A percentile compares a stretch with the other conserved stretches of the same genome.
Evolutionary conservation across 2,329 filamentous ascomycete species (phyloP).

Genomic region (Xylaria sp.): DNA sequence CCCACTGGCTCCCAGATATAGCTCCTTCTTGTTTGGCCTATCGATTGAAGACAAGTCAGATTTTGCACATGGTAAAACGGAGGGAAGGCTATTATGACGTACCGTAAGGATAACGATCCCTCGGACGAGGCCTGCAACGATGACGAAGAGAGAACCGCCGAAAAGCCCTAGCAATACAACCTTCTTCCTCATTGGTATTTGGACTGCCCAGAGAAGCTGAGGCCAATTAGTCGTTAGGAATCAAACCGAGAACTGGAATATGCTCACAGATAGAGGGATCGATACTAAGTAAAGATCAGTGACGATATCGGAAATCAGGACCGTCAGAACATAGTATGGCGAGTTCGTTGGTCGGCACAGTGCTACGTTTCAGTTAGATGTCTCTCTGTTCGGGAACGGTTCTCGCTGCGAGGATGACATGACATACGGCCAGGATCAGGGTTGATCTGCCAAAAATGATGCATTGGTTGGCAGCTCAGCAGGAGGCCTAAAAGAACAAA

Average conservation of each 20-base stretch:
- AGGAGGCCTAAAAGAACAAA: constrained; percentile 56
- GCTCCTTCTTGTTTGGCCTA: constrained; percentile 32
- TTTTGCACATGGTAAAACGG: neutral
- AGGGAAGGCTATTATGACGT: constrained; percentile 5
- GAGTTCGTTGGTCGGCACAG: constrained; percentile 58
- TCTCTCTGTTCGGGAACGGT: constrained; percentile 22
- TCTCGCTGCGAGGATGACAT: constrained; percentile 10
- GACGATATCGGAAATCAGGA: constrained; percentile 55
- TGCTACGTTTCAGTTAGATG: constrained; percentile 7
- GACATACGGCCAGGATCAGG: constrained; percentile 59
- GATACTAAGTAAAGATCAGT: constrained; percentile 60
- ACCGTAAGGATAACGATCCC: constrained; percentile 56
- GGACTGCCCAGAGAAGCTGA: constrained; percentile 58
- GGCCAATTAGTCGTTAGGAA: neutral
- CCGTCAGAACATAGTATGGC: constrained; percentile 55
- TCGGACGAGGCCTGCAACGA: constrained; percentile 59
- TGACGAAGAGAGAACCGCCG: constrained; percentile 60
- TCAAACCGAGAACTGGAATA: neutral
- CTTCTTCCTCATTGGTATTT: constrained; percentile 54
- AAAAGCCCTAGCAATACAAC: constrained; percentile 58
- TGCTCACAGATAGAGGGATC: constrained; percentile 56
- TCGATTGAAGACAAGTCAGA: constrained; percentile 6
- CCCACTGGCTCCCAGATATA: constrained; percentile 45
- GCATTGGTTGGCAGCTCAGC: constrained; percentile 57
- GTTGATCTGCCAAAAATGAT: constrained; percentile 61